phyloP scores from a whole-genome alignment of 2,329 filamentous ascomycete species.

The Fusarium papillatum region DNA sequence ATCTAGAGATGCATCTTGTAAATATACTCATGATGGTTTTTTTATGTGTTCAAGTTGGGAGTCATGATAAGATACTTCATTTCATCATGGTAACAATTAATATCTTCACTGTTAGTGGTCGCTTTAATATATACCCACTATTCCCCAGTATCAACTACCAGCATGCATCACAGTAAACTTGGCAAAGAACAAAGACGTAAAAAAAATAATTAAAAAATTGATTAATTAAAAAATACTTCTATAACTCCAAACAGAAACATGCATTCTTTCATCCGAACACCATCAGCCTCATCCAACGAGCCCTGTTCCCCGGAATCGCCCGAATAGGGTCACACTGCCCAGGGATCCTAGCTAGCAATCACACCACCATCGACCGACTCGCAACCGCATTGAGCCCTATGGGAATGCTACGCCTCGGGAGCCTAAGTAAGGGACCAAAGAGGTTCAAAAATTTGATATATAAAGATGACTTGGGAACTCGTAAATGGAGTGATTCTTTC shows the following conservation, averaged over 20 bases:
- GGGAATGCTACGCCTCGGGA: constrained; percentile 27
- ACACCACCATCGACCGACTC: constrained; percentile 41
- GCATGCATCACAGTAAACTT: constrained; percentile 4
- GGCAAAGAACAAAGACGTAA: neutral
- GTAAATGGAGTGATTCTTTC: constrained; percentile 27
- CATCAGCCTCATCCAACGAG: constrained; percentile 5
- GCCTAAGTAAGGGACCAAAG: neutral
- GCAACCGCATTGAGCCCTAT: constrained; percentile 1
- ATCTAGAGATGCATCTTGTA: neutral
- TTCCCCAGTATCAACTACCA: neutral
- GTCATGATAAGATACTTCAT: neutral
- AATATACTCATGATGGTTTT: neutral
- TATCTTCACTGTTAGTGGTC: neutral
- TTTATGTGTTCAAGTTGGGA: neutral
- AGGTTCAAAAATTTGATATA: neutral
- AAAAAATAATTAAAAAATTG: neutral
- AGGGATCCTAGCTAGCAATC: constrained; percentile 33
- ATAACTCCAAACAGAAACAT: neutral
- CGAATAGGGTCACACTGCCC: constrained; percentile 39
- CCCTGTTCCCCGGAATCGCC: constrained; percentile 35
- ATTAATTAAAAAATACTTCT: neutral
- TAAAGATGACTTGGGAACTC: neutral
- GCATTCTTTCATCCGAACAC: neutral
- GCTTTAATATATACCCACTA: constrained; percentile 1
- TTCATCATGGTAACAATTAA: neutral